Evolutionary conservation across 2,329 filamentous ascomycete genomes (phyloP), one percentile per base, ranked within the genome.

Genomic region (Ascochyta koolunga): DNA sequence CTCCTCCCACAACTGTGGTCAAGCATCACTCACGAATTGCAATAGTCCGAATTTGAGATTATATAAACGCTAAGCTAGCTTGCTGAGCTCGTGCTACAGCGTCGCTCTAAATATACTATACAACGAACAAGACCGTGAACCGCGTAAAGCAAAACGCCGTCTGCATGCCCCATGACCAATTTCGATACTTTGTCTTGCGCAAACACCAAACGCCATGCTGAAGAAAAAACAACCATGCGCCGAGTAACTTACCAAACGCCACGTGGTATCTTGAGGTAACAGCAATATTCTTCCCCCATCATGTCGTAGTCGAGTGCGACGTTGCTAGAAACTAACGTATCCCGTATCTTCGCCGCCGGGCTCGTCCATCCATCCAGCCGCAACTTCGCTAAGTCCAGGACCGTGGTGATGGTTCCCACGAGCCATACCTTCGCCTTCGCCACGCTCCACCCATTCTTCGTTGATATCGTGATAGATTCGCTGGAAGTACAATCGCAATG

Each of bases 401-500:
- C 70, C 67, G 39, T 71, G 64, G 29, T 67, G 58, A 24, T 65
- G 60, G 50, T 67, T 61, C 39, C 68, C 67, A 16, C 65, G 58
- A 25, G 69, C 59, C 70, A 75, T 72, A 21, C 76, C 71, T 47
- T 77, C 71, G 18, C 76, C 73, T 47, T 79, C 75, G 27, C 76
- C 76, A 27, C 77, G 67, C 61, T 78, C 74, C 4, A 77, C 74
- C 72, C 74, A 78, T 22, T 77, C 75, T 42, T 76, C 71, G 37
- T 79, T 79, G 46, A 93, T 83, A 59, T 98, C 93, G 64, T 85
- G 85, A 78, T 95, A 88, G 47, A 99, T 97, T 50, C 87, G 85
- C 65, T 93, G 82, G 67, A 99, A 96, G 73, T 97, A 98, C 70
- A 86, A 84, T 51, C 86, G 84, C 62, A 99, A 78, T 3, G 87